Evolutionary conservation across 2,329 filamentous ascomycete species (phyloP), one percentile per base, ranked within the genome.

Genomic region (Phaeomoniella chlamydospora): DNA sequence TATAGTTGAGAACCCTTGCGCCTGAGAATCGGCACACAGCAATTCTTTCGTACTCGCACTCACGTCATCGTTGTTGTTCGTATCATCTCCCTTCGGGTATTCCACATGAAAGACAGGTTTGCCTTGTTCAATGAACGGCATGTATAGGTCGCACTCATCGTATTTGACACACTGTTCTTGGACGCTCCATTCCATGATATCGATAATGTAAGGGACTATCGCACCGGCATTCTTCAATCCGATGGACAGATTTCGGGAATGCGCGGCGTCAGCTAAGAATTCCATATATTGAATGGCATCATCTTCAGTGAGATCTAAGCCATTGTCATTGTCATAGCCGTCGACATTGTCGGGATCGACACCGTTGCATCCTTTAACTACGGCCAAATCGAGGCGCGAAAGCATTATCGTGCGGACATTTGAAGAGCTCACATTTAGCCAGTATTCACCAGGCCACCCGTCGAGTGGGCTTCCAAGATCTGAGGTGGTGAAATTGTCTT

Each of bases 81-180:
- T 52, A 5, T 54, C 49, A 4, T 64, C 66, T 5, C 61, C 64
- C 31, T 67, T 59, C 2, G 74, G 74, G 47, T 83, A 83, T 57
- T 83, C 79, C 42, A 83, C 79, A 49, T 81, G 72, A 51, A 82
- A 81, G 18, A 83, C 77, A 2, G 78, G 77, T 53, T 82, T 81
- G 18, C 64, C 61, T 4, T 66, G 67, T 6, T 64, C 46, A 38
- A 77, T 66, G 47, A 81, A 81, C 3, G 65, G 53, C 2, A 58
- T 53, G 50, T 74, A 81, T 2, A 55, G 64, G 22, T 58, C 56
- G 49, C 77, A 81, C 50, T 82, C 76, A 3, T 56, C 40, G 45
- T 71, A 72, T 49, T 76, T 45, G 12, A 67, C 64, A 50, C 79
- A 83, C 55, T 81, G 68, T 59, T 83, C 79, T 53, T 81, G 80